These are phyloP conservation scores for Hypericum perforatum DNA, from an alignment of 345 rosid genomes.

Conservation along the genomic window DNA sequence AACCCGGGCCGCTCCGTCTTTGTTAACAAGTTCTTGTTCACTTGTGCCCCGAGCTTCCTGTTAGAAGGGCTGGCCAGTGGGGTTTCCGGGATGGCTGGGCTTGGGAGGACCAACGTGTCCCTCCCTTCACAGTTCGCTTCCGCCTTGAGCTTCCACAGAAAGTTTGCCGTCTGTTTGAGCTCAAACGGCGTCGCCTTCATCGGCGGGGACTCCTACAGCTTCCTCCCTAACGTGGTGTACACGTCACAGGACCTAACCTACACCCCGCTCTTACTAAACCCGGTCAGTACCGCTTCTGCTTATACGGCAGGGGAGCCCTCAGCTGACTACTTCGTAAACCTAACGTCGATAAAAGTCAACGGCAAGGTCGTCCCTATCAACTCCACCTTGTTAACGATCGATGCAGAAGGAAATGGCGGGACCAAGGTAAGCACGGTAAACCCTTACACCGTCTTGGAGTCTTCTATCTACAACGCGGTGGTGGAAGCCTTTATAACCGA, in stretches of 20 bases:
- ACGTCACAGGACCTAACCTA: neutral
- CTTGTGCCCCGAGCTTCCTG: neutral
- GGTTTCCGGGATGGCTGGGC: neutral
- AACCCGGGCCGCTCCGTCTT: neutral
- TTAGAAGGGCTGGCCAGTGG: neutral
- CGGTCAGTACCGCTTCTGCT: neutral
- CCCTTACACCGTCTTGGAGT: conserved; percentile 22
- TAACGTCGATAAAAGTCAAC: neutral
- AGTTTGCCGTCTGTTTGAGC: conserved; percentile 1
- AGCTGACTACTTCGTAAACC: neutral
- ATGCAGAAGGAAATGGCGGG: conserved; percentile 8
- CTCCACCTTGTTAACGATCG: conserved; percentile 2
- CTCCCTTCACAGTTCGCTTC: conserved; percentile 1
- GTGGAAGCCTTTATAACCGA: conserved; percentile 1
- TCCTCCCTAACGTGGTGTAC: neutral
- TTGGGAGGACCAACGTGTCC: neutral
- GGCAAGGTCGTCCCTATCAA: conserved; percentile 2
- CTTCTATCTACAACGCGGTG: conserved; percentile 22
- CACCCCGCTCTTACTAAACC: neutral
- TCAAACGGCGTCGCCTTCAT: neutral
- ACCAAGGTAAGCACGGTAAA: conserved; percentile 20
- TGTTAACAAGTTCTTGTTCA: neutral
- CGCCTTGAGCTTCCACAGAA: neutral
- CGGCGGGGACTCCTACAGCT: neutral
- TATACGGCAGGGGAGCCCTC: neutral